Evolutionary conservation across 108 stramenopile species (phyloP).

Genomic region (Conticribra weissflogii): DNA sequence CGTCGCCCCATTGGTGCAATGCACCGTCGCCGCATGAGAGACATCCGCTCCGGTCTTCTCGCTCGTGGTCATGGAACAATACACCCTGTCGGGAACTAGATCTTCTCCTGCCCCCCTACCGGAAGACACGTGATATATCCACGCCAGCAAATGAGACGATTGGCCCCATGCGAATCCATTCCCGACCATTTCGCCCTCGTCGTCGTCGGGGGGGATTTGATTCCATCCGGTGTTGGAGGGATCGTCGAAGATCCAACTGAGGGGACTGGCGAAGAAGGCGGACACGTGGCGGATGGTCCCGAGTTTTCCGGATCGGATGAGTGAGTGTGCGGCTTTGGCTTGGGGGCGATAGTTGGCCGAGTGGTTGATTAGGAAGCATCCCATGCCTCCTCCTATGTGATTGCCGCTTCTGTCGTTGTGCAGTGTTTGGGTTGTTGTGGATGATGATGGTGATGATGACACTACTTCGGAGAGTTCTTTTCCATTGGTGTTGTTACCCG

Average conservation of each 20-base stretch:
- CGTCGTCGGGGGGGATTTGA: conserved; percentile 61
- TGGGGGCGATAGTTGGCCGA: conserved; percentile 71
- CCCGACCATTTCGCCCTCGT: conserved; percentile 59
- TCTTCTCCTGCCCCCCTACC: conserved; percentile 19
- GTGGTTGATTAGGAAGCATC: conserved; percentile 69
- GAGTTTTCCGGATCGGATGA: conserved; percentile 39
- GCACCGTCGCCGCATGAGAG: conserved; percentile 63
- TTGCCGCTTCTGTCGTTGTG: too few species aligned
- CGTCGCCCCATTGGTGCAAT: conserved; percentile 52
- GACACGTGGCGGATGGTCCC: conserved; percentile 43
- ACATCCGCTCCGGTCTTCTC: conserved; percentile 68
- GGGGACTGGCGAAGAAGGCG: conserved; percentile 59
- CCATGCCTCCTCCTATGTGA: conserved; percentile 17
- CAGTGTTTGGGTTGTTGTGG: too few species aligned
- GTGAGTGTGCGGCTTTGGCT: conserved; percentile 51
- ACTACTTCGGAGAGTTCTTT: too few species aligned
- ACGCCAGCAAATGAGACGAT: conserved; percentile 65
- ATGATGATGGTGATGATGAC: too few species aligned
- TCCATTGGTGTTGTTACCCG: too few species aligned
- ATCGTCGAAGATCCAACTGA: conserved; percentile 63
- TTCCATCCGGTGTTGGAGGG: conserved; percentile 46
- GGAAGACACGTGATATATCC: conserved; percentile 59
- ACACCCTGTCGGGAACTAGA: conserved; percentile 52
- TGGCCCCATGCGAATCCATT: conserved; percentile 86
- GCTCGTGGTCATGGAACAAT: conserved; percentile 58